These are phyloP conservation scores for Knoxia roxburghii DNA, from an alignment of 257 asterid species.

Conservation along the genomic window DNA sequence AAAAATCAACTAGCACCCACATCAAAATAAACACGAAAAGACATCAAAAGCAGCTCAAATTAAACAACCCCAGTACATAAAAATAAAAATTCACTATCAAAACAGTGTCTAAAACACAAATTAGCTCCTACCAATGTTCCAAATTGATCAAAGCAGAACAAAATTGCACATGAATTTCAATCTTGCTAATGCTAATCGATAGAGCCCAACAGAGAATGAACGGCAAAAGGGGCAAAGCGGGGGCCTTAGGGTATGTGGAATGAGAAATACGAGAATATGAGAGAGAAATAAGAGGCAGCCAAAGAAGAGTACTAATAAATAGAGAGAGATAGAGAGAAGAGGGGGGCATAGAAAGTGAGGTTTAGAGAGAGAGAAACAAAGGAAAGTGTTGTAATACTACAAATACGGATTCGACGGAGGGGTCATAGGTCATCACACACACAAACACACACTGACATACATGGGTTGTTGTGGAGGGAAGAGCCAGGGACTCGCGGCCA, in stretches of 20 bases:
- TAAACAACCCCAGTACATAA: slow-evolving; percentile 15
- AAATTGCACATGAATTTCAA: slow-evolving; percentile 26
- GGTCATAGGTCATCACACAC: slow-evolving; percentile 24
- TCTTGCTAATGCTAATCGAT: slow-evolving; percentile 18
- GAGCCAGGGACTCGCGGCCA: slow-evolving; percentile 54
- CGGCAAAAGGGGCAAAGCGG: slow-evolving; percentile 33
- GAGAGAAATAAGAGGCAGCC: slow-evolving; percentile 43
- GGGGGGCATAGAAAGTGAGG: slow-evolving; percentile 18
- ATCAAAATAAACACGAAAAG: slow-evolving; percentile 21
- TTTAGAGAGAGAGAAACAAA: slow-evolving; percentile 32
- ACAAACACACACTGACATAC: slow-evolving; percentile 49
- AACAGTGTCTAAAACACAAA: slow-evolving; percentile 26
- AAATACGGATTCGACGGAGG: slow-evolving; percentile 65
- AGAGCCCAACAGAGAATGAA: slow-evolving; percentile 17
- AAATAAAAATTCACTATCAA: slow-evolving; percentile 14
- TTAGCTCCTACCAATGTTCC: slow-evolving; percentile 37
- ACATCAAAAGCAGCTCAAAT: slow-evolving; percentile 44
- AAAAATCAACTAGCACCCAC: slow-evolving; percentile 29
- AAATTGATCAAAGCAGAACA: slow-evolving; percentile 32
- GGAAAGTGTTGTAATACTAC: slow-evolving; percentile 26
- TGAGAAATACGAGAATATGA: slow-evolving; percentile 39
- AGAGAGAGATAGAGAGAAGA: slow-evolving; percentile 29
- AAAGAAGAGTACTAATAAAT: slow-evolving; percentile 31
- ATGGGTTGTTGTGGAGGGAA: slow-evolving; percentile 26
- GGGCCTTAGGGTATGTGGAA: slow-evolving; percentile 48